Percentiles rank a stretch among this genome's conserved stretches.
Evolutionary conservation across 495 filamentous ascomycete genomes (phyloP).

Genomic region (Aspergillus conjunctus): DNA sequence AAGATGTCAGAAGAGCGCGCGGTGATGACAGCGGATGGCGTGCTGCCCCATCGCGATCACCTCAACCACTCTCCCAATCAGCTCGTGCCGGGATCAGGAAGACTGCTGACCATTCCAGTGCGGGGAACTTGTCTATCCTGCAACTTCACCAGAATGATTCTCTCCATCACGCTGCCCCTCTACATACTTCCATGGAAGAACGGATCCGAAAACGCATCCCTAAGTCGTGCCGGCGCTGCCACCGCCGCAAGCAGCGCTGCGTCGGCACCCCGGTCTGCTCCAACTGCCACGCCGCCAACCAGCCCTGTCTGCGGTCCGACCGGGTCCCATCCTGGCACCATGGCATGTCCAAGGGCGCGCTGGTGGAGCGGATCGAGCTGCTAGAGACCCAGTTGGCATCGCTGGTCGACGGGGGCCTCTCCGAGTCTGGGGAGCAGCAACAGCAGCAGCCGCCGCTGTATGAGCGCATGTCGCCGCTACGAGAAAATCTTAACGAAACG

Average conservation of each 20-base stretch:
- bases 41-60: conserved; percentile 14
- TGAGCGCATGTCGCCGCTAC: not conserved
- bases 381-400: conserved; percentile 26
- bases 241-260: conserved; percentile 34
- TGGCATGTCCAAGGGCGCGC: conserved; percentile 32
- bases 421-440: conserved; percentile 6
- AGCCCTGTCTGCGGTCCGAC: conserved; percentile 26
- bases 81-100: not conserved
- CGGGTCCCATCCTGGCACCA: conserved; percentile 31
- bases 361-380: conserved; percentile 29
- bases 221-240: conserved; percentile 31
- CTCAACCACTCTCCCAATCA: not conserved
- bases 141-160: too few species aligned
- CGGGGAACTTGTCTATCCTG: conserved; percentile 1
- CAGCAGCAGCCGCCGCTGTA: not conserved
- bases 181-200: not conserved
- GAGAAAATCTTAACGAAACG: not conserved
- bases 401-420: not conserved
- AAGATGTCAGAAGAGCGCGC: too few species aligned
- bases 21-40: conserved; percentile 6
- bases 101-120: not conserved
- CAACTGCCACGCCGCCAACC: conserved; percentile 28
- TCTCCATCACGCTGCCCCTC: not conserved
- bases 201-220: conserved; percentile 42
- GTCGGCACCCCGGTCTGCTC: conserved; percentile 29